Evolutionary conservation across 768 basidiomycete species (phyloP), one percentile per base, ranked within the genome.

Genomic region (Lentinula boryana): DNA sequence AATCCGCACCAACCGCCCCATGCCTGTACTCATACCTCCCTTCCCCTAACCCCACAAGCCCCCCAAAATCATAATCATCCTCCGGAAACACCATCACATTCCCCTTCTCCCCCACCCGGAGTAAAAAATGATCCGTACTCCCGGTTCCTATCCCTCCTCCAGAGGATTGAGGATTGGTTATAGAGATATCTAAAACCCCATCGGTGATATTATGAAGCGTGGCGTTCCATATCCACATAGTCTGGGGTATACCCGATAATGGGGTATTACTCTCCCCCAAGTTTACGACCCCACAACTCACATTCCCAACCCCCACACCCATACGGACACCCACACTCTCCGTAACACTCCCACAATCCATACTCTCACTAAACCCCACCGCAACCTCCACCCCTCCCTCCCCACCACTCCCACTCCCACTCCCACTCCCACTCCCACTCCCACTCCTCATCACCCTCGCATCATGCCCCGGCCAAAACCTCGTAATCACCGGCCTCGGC

Each of bases 71-170:
- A 70, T 93, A 95, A 68, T 95, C 93, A 43, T 84, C 81, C 21
- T 82, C 78, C 0, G 92, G 91, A 80, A 89, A 95, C n/a, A 97
- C 86, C 78, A 97, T 87, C 18, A 88, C 81, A 68, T 97, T 96
- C 66, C 82, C 71, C 2, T 95, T 66, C 95, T 84, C 60, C n/a
- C n/a, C n/a, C n/a, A n/a, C n/a, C n/a, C n/a, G n/a, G n/a, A 96
- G 64, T 38, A 96, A 71, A 33, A 96, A 75, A 68, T 87, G 89
- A 71, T 96, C 94, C 40, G 78, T 73, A n/a, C 79, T 27, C 73
- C 85, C 89, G 68, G 51, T 38, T 38, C 51, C 56, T 54, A 13
- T 18, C 6, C 21, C 76, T 27, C 75, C 77, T 15, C 69, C 72
- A 43, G 70, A 68, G 1, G 84, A 74, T 1, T 72, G 63, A 10